phyloP scores from a whole-genome alignment of 164 flowering plant species.

The Nymphaea thermarum region DNA sequence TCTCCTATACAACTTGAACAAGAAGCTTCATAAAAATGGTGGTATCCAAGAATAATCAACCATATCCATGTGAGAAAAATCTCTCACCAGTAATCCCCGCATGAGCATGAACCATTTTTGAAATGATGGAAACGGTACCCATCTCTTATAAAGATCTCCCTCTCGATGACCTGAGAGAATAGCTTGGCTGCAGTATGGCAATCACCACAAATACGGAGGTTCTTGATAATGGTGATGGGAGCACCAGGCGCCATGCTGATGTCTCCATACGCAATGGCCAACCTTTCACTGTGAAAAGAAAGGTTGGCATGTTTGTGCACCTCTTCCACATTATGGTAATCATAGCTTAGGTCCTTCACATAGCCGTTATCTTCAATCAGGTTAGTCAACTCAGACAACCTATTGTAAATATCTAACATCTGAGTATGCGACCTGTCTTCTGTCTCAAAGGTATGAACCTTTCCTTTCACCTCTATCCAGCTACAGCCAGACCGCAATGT shows the following conservation, averaged over 20 bases:
- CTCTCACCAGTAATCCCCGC: slow-evolving; percentile 59
- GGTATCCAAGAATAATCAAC: too few relatives aligned
- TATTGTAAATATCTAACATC: slow-evolving; percentile 5
- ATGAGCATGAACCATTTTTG: slow-evolving; percentile 48
- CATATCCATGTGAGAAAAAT: too few relatives aligned
- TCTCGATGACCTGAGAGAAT: slow-evolving; percentile 42
- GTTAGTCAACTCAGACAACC: slow-evolving; percentile 5
- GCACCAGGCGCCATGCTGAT: neutral
- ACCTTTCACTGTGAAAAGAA: neutral
- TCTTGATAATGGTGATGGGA: neutral
- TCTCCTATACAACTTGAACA: too few relatives aligned
- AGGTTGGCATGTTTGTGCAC: neutral
- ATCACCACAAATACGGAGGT: slow-evolving; percentile 1
- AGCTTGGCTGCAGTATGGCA: slow-evolving; percentile 40
- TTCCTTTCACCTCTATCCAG: slow-evolving; percentile 12
- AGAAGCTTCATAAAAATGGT: too few relatives aligned
- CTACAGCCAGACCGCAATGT: slow-evolving; percentile 12
- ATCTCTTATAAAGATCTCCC: slow-evolving; percentile 62
- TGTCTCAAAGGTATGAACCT: slow-evolving; percentile 7
- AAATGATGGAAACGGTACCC: slow-evolving; percentile 67
- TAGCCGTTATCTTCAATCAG: neutral
- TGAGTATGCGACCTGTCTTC: slow-evolving; percentile 8
- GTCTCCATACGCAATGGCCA: slow-evolving; percentile 1
- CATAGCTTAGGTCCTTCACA: neutral
- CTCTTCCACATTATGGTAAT: neutral